Conservation (phyloP, 1,284 basidiomycete genomes). For the Apiotrichum mycotoxinovorans region DNA sequence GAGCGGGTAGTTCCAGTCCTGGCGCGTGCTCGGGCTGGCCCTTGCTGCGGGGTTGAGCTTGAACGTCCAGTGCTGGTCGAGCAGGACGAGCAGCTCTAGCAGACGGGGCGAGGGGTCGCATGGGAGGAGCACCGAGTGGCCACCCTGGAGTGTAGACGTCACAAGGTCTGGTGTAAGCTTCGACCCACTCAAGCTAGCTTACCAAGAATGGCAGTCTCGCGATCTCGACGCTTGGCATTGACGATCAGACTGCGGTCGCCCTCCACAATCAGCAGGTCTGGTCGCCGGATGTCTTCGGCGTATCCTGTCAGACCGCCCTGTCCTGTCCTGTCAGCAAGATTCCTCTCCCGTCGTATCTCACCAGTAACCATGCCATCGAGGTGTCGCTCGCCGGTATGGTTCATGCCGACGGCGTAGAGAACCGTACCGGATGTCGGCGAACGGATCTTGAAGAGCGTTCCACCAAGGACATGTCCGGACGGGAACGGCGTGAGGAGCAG, state of each 20-base stretch:
- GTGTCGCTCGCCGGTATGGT: conserved; percentile 95
- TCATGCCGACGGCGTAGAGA: conserved; percentile 91
- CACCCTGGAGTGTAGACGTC: conserved; percentile 69
- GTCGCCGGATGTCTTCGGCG: conserved; percentile 73
- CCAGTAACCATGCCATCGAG: conserved; percentile 80
- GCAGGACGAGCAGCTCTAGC: conserved; percentile 85
- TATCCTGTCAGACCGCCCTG: conserved; percentile 54
- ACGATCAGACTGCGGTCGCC: conserved; percentile 76
- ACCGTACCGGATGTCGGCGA: conserved; percentile 95
- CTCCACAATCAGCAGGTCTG: conserved; percentile 90
- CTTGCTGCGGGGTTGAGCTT: conserved; percentile 55
- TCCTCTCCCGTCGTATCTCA: conserved; percentile 7
- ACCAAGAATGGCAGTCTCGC: conserved; percentile 86
- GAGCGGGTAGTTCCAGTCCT: conserved; percentile 62
- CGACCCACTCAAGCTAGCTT: conserved; percentile 23
- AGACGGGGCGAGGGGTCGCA: conserved; percentile 91
- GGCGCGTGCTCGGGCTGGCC: not conserved
- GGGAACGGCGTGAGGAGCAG: conserved; percentile 94
- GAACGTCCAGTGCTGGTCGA: conserved; percentile 97
- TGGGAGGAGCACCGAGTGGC: conserved; percentile 84
- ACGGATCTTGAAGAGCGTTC: conserved; percentile 97
- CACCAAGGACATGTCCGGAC: conserved; percentile 92
- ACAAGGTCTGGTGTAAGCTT: conserved; percentile 64
- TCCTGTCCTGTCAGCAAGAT: conserved; percentile 48
- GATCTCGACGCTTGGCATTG: conserved; percentile 83